phyloP scores from a whole-genome alignment of 2,329 filamentous ascomycete species.

The Aspergillus cejpii region DNA sequence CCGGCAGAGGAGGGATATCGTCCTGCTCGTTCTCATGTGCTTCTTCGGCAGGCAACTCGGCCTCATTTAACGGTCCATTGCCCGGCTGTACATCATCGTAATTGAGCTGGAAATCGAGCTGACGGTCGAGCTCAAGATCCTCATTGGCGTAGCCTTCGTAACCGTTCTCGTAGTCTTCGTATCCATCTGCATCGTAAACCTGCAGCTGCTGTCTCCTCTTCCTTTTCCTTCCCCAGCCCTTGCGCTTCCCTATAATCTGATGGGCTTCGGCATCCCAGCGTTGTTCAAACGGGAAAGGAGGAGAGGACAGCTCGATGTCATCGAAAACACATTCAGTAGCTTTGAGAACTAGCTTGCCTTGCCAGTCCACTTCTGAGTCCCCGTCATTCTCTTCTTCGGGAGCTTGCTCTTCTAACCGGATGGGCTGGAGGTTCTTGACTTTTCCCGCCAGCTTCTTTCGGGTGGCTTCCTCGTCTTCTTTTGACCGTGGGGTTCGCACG shows the following conservation, averaged over 20 bases:
- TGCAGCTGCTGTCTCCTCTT: conserved; percentile 50
- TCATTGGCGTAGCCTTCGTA: conserved; percentile 26
- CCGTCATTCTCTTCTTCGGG: conserved; percentile 27
- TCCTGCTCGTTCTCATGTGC: conserved; percentile 40
- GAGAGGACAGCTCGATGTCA: conserved; percentile 60
- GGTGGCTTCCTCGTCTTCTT: conserved; percentile 60
- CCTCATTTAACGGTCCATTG: conserved; percentile 9
- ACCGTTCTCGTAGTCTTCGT: conserved; percentile 36
- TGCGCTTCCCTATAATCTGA: conserved; percentile 35
- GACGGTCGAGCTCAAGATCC: conserved; percentile 29
- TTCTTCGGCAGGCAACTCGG: conserved; percentile 13
- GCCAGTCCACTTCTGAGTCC: conserved; percentile 61
- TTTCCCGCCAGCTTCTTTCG: conserved; percentile 54
- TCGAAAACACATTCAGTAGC: conserved; percentile 81
- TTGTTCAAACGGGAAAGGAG: conserved; percentile 84
- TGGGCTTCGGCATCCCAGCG: conserved; percentile 77
- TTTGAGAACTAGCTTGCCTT: conserved; percentile 62
- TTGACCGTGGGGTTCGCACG: conserved; percentile 59
- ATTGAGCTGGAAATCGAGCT: conserved; percentile 25
- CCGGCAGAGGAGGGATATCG: conserved; percentile 45
- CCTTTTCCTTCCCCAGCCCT: conserved; percentile 32
- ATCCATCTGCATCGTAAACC: conserved; percentile 41
- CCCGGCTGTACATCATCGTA: conserved; percentile 39
- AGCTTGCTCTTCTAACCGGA: conserved; percentile 21
- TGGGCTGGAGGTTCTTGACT: conserved; percentile 34